These are phyloP conservation scores for Bacterosira constricta DNA, from an alignment of 108 stramenopile genomes.

Conservation along the genomic window DNA sequence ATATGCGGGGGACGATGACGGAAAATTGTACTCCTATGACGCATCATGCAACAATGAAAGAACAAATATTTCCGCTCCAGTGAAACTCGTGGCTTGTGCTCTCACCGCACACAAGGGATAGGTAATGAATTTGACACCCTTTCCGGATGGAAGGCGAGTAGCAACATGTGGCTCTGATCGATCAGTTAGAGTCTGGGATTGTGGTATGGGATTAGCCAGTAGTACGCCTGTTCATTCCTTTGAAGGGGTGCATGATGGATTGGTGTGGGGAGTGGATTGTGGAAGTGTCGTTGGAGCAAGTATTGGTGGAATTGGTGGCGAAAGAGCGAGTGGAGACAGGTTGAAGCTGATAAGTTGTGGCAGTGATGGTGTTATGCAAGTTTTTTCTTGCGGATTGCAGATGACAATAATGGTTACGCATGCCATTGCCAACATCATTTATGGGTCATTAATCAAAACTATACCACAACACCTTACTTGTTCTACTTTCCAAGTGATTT, in stretches of 20 bases:
- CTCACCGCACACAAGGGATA: slow-evolving; percentile 42
- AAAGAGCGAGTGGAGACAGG: slow-evolving; percentile 4
- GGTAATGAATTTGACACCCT: slow-evolving; percentile 42
- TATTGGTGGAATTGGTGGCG: neutral
- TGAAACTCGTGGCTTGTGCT: slow-evolving; percentile 50
- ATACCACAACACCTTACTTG: too few relatives aligned
- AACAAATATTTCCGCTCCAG: slow-evolving; percentile 22
- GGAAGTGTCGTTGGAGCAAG: slow-evolving; percentile 14
- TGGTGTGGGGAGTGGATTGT: slow-evolving; percentile 44
- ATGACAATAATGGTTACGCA: neutral
- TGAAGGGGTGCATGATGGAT: slow-evolving; percentile 40
- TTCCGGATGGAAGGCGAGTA: slow-evolving; percentile 41
- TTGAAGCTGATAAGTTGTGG: slow-evolving; percentile 38
- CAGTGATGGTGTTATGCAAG: slow-evolving; percentile 41
- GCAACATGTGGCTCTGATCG: slow-evolving; percentile 46
- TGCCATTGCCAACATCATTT: neutral
- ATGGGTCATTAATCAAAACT: neutral
- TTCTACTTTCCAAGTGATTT: too few relatives aligned
- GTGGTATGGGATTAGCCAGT: slow-evolving; percentile 46
- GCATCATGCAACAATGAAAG: slow-evolving; percentile 19
- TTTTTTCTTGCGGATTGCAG: slow-evolving; percentile 34
- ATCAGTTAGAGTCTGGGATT: slow-evolving; percentile 49
- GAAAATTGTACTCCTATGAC: slow-evolving; percentile 44
- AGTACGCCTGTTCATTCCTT: slow-evolving; percentile 48
- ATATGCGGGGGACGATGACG: slow-evolving; percentile 45